A percentile compares a stretch with the other conserved stretches of the same genome.
Conservation (phyloP, 768 basidiomycete species). For the Russula sp. region DNA sequence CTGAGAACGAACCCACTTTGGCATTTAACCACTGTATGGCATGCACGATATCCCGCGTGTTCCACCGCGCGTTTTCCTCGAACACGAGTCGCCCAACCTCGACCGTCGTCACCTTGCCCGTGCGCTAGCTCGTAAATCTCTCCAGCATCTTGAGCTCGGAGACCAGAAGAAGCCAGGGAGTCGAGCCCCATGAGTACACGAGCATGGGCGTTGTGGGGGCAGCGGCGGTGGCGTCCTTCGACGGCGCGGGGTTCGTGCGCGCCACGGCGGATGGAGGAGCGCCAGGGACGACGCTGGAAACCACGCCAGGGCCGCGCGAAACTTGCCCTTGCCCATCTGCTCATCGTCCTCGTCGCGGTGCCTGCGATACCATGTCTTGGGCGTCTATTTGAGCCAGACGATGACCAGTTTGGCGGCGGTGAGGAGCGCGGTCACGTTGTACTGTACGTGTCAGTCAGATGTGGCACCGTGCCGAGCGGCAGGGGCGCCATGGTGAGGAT, state of each 20-base stretch:
- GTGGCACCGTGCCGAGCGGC: conserved; percentile 67
- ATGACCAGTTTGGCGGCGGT: conserved; percentile 89
- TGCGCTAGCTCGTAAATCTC: conserved; percentile 44
- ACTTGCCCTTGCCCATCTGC: conserved; percentile 1
- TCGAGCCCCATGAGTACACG: conserved; percentile 75
- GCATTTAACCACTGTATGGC: conserved; percentile 84
- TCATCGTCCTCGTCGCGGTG: conserved; percentile 49
- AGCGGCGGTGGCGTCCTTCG: too few relatives aligned
- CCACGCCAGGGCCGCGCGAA: too few relatives aligned
- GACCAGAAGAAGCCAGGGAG: conserved; percentile 63
- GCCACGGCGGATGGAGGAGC: too few relatives aligned
- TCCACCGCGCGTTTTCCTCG: conserved; percentile 57
- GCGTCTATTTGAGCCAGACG: conserved; percentile 85
- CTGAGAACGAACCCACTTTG: conserved; percentile 57
- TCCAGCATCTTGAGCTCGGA: conserved; percentile 53
- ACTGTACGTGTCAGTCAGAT: conserved; percentile 74
- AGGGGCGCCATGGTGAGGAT: conserved; percentile 77
- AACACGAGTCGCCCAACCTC: conserved; percentile 64
- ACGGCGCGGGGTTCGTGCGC: too few relatives aligned
- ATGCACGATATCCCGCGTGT: conserved; percentile 54
- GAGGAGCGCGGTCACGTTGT: conserved; percentile 77
- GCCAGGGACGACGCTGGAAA: too few relatives aligned
- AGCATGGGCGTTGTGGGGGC: too few relatives aligned
- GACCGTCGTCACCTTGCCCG: conserved; percentile 51
- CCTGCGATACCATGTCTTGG: conserved; percentile 87